Percentiles rank a stretch among this genome's conserved stretches.
phyloP scores from a whole-genome alignment of 2,329 filamentous ascomycete species.

The Fusarium pininemorale region DNA sequence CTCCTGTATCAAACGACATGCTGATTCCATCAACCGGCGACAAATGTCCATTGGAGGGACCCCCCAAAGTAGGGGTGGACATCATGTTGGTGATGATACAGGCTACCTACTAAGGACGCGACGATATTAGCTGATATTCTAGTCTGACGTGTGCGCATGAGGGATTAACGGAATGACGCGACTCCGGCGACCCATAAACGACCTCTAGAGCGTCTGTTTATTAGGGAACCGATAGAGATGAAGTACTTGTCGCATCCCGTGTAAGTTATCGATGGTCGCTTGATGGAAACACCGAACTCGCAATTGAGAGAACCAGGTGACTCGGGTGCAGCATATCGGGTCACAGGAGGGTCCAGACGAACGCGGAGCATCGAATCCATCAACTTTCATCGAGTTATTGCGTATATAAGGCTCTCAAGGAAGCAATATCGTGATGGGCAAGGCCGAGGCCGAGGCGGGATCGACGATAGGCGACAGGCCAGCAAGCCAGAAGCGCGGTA shows the following conservation, averaged over 20 bases:
- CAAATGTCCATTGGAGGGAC: constrained; percentile 73
- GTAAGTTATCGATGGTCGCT: constrained; percentile 58
- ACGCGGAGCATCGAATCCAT: constrained; percentile 50
- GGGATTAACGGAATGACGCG: constrained; percentile 34
- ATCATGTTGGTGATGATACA: constrained; percentile 70
- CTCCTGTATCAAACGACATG: constrained; percentile 50
- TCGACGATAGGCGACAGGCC: constrained; percentile 50
- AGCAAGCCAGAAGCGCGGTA: constrained; percentile 46
- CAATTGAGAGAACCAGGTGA: constrained; percentile 53
- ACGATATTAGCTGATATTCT: constrained; percentile 47
- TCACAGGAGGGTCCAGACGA: constrained; percentile 45
- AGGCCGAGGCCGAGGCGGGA: constrained; percentile 47
- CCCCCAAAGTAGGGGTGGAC: constrained; percentile 68
- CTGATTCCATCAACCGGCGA: constrained; percentile 62
- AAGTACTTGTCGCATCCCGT: constrained; percentile 56
- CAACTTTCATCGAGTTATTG: constrained; percentile 42
- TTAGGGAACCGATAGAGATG: constrained; percentile 44
- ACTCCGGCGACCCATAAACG: constrained; percentile 45
- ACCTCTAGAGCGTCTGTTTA: constrained; percentile 23
- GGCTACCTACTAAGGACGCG: constrained; percentile 58
- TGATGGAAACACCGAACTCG: constrained; percentile 52
- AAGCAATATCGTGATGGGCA: constrained; percentile 49
- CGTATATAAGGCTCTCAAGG: constrained; percentile 38
- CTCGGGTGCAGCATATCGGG: constrained; percentile 31
- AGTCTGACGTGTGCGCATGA: constrained; percentile 22